Evolutionary conservation across 345 rosid genomes (phyloP), one percentile per base, ranked within the genome.

Genomic region (Eutrema yunnanense): DNA sequence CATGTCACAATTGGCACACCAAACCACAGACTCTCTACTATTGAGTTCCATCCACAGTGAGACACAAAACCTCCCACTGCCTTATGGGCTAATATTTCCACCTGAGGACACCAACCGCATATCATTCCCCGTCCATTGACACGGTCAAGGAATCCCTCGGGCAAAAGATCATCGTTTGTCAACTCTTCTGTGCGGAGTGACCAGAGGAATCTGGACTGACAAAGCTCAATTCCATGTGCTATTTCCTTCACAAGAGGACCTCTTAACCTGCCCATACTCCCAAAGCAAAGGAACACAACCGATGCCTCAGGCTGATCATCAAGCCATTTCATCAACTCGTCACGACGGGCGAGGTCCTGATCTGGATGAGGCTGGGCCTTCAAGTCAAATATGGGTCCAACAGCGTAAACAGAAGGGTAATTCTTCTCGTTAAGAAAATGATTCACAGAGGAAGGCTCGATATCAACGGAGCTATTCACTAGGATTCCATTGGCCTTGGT

Each of bases 211-310:
- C 80, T 71, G 32, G 34, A 67, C 43, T 82, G 80, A 19, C 81
- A 68, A 9, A 36, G 76, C 82, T 86, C 83, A 22, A 87, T 80
- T 29, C 82, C 92, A 6, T 48, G 19, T 4, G 88, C 86, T 26
- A 82, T 74, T 53, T 82, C 85, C 62, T 79, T 84, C 50, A 80
- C 81, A 69, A 78, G 86, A 34, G 69, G 51, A 12, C 42, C 64
- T 8, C 16, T 67, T 49, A 85, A 81, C 52, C 60, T 81, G 3
- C 84, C 86, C 40, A 67, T 41, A 71, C 86, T 84, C 54, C 87
- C 89, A 64, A 83, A 86, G 55, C 87, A 86, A 26, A 88, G 80
- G 70, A 84, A 86, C 12, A 84, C 80, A 69, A 83, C 89, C 0
- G 82, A 83, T n/a, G 74, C 65, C 29, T 76, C 63, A 1, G 88